Evolutionary conservation across 305 asterid genomes (phyloP).

Genomic region (Fraxinus xanthoxyloides): DNA sequence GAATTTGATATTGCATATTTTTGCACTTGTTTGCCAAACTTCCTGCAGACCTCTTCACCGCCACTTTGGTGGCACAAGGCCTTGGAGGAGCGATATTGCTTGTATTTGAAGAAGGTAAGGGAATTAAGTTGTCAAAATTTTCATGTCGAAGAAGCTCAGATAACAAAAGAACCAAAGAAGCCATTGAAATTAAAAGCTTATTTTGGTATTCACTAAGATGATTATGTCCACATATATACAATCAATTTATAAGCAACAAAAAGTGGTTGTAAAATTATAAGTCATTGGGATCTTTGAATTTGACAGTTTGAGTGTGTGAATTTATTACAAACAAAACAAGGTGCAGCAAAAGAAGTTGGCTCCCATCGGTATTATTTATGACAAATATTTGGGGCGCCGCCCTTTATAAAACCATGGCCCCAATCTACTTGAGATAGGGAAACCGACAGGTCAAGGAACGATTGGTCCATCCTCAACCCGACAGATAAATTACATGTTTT

Average conservation of each 20-base stretch:
- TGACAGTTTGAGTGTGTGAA: neutral
- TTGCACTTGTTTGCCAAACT: conserved; percentile 20
- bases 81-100: conserved; percentile 4
- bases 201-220: too few relatives aligned
- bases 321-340: conserved; percentile 20
- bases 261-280: conserved; percentile 21
- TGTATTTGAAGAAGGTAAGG: conserved; percentile 7
- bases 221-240: neutral
- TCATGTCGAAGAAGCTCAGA: conserved; percentile 58
- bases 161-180: conserved; percentile 50
- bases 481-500: too few relatives aligned
- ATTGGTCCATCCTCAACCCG: too few relatives aligned
- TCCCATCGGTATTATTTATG: neutral
- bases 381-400: neutral
- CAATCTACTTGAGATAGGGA: neutral
- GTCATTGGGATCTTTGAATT: conserved; percentile 4
- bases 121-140: conserved; percentile 33
- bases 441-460: too few relatives aligned
- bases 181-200: conserved; percentile 35
- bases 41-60: neutral
- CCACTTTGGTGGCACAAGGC: conserved; percentile 20
- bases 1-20: conserved; percentile 29
- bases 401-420: neutral
- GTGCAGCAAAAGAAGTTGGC: conserved; percentile 20
- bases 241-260: conserved; percentile 29